phyloP scores from a whole-genome alignment of 352 stramenopile species.

The Pythium apleroticum region DNA sequence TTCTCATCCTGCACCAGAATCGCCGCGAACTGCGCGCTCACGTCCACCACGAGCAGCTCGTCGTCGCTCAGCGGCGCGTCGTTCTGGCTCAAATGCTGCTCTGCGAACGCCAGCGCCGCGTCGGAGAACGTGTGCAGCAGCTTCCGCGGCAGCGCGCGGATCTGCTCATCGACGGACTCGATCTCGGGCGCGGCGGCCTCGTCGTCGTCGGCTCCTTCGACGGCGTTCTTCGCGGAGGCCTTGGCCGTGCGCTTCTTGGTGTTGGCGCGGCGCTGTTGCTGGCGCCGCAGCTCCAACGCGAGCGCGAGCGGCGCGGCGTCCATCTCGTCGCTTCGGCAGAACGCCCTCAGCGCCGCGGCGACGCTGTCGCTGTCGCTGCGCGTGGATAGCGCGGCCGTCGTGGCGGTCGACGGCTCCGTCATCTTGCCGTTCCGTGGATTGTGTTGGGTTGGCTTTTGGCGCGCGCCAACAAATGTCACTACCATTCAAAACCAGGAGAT shows the following conservation, averaged over 20 bases:
- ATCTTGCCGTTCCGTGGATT: not conserved
- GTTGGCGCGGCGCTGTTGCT: conserved; percentile 29
- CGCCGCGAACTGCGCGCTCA: conserved; percentile 51
- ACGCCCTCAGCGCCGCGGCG: conserved; percentile 18
- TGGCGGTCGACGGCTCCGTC: conserved; percentile 4
- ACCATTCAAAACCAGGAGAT: not conserved
- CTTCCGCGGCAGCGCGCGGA: conserved; percentile 47
- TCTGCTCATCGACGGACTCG: conserved; percentile 46
- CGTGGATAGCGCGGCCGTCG: not conserved
- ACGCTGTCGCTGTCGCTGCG: conserved; percentile 19
- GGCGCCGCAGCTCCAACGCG: conserved; percentile 27
- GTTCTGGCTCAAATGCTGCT: conserved; percentile 16
- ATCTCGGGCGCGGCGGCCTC: conserved; percentile 10
- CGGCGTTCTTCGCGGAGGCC: not conserved
- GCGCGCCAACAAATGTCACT: conserved; percentile 22
- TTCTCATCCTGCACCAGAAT: conserved; percentile 56
- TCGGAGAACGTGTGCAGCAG: conserved; percentile 58
- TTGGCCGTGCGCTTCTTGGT: conserved; percentile 23
- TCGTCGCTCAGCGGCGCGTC: conserved; percentile 17
- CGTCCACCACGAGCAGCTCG: conserved; percentile 41
- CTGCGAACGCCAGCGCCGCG: conserved; percentile 30
- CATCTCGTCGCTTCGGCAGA: conserved; percentile 2
- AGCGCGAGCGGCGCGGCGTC: conserved; percentile 25
- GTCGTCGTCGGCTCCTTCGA: not conserved
- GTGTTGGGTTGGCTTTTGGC: not conserved